Conservation (phyloP, 2,329 filamentous ascomycete species). For the Pyricularia sp. region DNA sequence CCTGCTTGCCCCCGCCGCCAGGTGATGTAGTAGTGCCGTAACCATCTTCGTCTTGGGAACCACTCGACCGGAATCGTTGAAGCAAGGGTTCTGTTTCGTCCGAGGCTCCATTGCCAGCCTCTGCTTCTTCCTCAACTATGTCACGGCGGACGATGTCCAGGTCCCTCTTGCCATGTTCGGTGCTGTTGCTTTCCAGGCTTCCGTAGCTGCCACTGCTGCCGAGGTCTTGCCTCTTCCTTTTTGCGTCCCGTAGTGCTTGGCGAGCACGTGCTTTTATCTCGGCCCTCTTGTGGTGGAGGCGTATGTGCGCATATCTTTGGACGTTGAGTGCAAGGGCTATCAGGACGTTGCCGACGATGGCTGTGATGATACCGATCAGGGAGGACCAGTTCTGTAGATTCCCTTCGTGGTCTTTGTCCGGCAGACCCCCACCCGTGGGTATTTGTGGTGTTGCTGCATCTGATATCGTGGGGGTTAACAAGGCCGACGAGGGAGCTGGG, state of each 20-base stretch:
- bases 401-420: constrained; percentile 28
- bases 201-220: constrained; percentile 28
- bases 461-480: constrained; percentile 3
- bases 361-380: constrained; percentile 87
- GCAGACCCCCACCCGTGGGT: constrained; percentile 7
- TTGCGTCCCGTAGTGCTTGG: constrained; percentile 39
- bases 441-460: constrained; percentile 9
- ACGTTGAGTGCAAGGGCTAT: constrained; percentile 95
- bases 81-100: constrained; percentile 43
- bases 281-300: constrained; percentile 62
- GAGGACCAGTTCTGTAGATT: constrained; percentile 72
- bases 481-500: neutral
- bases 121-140: constrained; percentile 16
- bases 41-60: constrained; percentile 22
- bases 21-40: constrained; percentile 10
- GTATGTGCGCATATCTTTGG: constrained; percentile 89
- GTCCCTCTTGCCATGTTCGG: constrained; percentile 6
- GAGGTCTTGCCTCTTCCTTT: constrained; percentile 24
- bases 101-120: constrained; percentile 22
- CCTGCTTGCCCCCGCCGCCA: constrained; percentile 19
- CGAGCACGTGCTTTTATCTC: constrained; percentile 45
- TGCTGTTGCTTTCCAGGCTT: constrained; percentile 21
- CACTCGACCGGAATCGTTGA: constrained; percentile 23
- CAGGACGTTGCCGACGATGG: constrained; percentile 84
- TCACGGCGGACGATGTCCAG: constrained; percentile 15